Percentiles rank a stretch among this genome's conserved stretches.
Evolutionary conservation across 2,329 filamentous ascomycete genomes (phyloP).

Genomic region (Fusarium keratoplasticum): DNA sequence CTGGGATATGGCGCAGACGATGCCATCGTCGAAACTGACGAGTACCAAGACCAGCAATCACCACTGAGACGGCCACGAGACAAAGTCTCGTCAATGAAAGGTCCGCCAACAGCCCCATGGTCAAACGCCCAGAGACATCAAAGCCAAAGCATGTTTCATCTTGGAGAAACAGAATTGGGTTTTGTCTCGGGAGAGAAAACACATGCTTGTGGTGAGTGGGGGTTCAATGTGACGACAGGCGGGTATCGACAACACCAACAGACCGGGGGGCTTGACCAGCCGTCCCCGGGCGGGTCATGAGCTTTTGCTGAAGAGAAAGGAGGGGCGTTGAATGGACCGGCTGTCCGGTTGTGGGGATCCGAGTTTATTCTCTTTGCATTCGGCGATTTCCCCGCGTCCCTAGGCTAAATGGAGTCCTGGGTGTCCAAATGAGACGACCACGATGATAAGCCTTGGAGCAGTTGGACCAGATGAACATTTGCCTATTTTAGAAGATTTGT

Average conservation of each 20-base stretch:
- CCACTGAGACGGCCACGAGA: background rate
- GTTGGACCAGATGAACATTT: background rate
- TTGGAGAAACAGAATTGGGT: background rate
- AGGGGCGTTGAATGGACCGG: background rate
- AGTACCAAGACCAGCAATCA: background rate
- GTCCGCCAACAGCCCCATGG: conserved; percentile 25
- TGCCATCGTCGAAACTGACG: conserved; percentile 39
- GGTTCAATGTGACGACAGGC: background rate
- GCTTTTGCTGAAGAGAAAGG: background rate
- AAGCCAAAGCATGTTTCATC: background rate
- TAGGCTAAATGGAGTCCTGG: background rate
- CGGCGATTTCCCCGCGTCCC: background rate
- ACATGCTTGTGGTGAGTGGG: background rate
- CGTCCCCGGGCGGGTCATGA: background rate
- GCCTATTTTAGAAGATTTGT: background rate
- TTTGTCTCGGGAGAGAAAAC: background rate
- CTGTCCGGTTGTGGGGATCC: background rate
- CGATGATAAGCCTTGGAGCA: background rate
- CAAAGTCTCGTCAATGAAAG: conserved; percentile 1
- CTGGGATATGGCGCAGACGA: conserved; percentile 45
- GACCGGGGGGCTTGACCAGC: background rate
- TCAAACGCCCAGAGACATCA: background rate
- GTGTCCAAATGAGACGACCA: background rate
- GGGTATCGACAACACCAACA: background rate
- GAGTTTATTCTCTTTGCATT: background rate